A percentile compares a stretch with the other conserved stretches of the same genome.
phyloP scores from a whole-genome alignment of 2,329 filamentous ascomycete genomes.

The Cercospora janseana region DNA sequence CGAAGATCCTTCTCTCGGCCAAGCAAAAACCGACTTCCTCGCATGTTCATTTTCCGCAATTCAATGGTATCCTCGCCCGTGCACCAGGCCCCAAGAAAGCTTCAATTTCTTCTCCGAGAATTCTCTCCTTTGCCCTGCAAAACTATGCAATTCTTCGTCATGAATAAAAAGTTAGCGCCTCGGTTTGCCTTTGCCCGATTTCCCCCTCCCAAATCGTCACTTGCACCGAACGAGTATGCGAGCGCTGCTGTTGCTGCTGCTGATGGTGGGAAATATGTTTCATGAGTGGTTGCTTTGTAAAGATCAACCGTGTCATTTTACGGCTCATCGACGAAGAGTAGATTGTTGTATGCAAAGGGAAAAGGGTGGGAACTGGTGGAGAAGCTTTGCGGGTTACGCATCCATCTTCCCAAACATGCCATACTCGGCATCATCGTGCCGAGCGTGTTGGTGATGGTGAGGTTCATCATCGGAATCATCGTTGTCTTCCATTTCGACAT shows the following conservation, averaged over 20 bases:
- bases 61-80: no score
- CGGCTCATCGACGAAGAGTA: constrained; percentile 1
- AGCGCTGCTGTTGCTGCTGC: not conserved
- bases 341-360: not conserved
- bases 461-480: constrained; percentile 48
- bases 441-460: constrained; percentile 43
- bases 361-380: not conserved
- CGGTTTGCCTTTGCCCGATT: not conserved
- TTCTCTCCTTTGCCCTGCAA: no score
- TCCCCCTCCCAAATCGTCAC: not conserved
- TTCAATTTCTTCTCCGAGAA: no score
- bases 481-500: constrained; percentile 52
- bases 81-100: no score
- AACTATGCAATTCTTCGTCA: no score
- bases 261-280: constrained; percentile 1
- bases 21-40: no score
- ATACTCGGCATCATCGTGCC: constrained; percentile 81
- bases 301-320: not conserved
- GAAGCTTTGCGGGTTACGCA: constrained; percentile 5
- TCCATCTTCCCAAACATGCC: constrained; percentile 97
- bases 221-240: not conserved
- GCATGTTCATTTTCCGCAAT: no score
- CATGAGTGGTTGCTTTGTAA: not conserved
- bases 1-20: not conserved
- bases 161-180: not conserved